A percentile compares a stretch with the other conserved stretches of the same genome.
These are phyloP conservation scores for Spergularia marina DNA, from an alignment of 148 eudicot species.

Conservation along the genomic window DNA sequence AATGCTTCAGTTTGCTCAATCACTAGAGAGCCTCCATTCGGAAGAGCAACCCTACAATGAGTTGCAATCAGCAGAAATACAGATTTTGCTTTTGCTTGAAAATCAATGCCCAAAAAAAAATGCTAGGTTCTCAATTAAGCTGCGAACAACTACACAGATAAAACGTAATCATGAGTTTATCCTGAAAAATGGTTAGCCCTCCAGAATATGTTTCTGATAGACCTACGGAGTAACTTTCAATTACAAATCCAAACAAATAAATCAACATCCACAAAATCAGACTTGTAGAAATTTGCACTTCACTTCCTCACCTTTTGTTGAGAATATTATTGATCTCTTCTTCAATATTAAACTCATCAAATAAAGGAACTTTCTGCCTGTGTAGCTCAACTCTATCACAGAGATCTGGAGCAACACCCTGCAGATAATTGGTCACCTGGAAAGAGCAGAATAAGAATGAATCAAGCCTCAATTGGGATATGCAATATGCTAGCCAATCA, in stretches of 20 bases:
- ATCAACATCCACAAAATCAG: not conserved
- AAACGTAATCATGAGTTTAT: not conserved
- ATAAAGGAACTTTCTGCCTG: constrained; percentile 68
- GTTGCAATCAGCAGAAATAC: constrained; percentile 27
- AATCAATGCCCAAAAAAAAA: not conserved
- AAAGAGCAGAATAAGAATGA: constrained; percentile 2
- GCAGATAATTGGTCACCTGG: constrained; percentile 95
- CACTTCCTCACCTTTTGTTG: constrained; percentile 70
- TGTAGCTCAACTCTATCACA: constrained; percentile 85
- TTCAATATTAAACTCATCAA: constrained; percentile 80
- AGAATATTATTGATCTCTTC: constrained; percentile 87
- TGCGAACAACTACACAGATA: not conserved
- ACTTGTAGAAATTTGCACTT: not conserved
- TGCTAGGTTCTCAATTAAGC: constrained; percentile 3
- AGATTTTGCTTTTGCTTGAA: constrained; percentile 1
- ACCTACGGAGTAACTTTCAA: not conserved
- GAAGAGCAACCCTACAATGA: constrained; percentile 65
- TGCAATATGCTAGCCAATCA: not conserved
- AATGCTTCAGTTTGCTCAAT: constrained; percentile 98
- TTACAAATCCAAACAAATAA: not conserved
- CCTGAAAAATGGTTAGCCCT: not conserved
- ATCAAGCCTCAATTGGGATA: not conserved
- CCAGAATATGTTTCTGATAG: not conserved
- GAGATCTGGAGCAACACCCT: constrained; percentile 84
- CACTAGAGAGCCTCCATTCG: constrained; percentile 85